Conservation (phyloP, 148 eudicot species). For the Beta vulgaris region DNA sequence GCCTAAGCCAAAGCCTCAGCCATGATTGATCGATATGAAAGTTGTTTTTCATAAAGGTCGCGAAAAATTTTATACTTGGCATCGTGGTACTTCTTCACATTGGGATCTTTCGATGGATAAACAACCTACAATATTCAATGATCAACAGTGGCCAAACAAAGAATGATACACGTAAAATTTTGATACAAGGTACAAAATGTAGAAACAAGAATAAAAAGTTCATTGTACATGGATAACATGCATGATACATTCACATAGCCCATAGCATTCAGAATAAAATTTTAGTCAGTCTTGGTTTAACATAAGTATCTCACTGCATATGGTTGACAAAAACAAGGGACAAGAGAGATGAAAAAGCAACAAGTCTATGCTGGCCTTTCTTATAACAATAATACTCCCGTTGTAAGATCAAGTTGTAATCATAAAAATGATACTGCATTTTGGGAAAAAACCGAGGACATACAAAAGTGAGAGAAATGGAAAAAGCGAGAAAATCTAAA, state of each 20-base stretch:
- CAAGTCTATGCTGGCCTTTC: no score
- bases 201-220: background rate
- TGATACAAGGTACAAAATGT: background rate
- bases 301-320: no score
- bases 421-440: no score
- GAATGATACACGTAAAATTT: background rate
- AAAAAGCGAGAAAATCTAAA: no score
- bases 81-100: slow-evolving; percentile 87
- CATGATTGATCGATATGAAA: slow-evolving; percentile 68
- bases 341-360: background rate
- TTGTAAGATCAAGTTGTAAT: no score
- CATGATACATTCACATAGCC: no score
- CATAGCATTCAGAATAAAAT: no score
- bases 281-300: no score
- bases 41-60: slow-evolving; percentile 72
- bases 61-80: slow-evolving; percentile 76
- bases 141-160: background rate
- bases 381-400: no score
- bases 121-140: slow-evolving; percentile 52
- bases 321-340: no score
- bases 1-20: slow-evolving; percentile 47
- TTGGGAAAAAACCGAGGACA: no score
- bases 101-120: slow-evolving; percentile 71
- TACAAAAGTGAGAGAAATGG: no score
- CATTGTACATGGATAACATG: background rate